phyloP scores from a whole-genome alignment of 2,329 filamentous ascomycete species.

The Aureobasidium sp. region DNA sequence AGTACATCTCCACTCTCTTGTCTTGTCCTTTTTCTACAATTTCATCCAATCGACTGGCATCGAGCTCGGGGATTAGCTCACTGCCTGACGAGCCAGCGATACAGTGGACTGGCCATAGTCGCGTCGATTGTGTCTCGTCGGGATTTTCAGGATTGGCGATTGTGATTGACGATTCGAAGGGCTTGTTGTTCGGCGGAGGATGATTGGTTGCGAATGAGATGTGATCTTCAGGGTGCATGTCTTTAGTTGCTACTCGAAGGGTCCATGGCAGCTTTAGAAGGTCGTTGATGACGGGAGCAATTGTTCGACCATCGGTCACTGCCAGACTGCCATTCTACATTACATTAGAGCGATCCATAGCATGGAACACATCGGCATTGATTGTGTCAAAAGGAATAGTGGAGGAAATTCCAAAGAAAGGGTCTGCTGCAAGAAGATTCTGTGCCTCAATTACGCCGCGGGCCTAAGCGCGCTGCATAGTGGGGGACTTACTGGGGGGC shows the following conservation, averaged over 20 bases:
- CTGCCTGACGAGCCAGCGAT: conserved; percentile 68
- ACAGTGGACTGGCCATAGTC: conserved; percentile 87
- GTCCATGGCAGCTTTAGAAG: conserved; percentile 58
- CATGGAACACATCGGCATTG: neutral
- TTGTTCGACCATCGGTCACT: conserved; percentile 64
- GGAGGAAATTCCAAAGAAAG: neutral
- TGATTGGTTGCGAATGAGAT: conserved; percentile 87
- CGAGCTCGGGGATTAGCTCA: conserved; percentile 65
- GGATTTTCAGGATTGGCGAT: conserved; percentile 62
- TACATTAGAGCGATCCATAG: neutral
- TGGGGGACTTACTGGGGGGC: conserved; percentile 63
- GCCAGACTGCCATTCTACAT: conserved; percentile 73
- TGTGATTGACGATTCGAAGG: conserved; percentile 59
- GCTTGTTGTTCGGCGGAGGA: conserved; percentile 50
- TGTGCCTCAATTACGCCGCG: neutral
- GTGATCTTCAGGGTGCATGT: conserved; percentile 79
- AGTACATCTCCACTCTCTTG: conserved; percentile 81
- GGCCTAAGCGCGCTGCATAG: neutral
- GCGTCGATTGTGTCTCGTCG: conserved; percentile 55
- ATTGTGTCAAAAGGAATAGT: neutral
- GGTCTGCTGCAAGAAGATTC: neutral
- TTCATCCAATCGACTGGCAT: conserved; percentile 51
- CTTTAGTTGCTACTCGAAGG: conserved; percentile 77
- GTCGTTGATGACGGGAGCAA: conserved; percentile 64
- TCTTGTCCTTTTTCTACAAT: conserved; percentile 74